A percentile compares a stretch with the other conserved stretches of the same genome.
phyloP scores from a whole-genome alignment of 2,329 filamentous ascomycete genomes.

The Paraconiothyrium brasiliense region DNA sequence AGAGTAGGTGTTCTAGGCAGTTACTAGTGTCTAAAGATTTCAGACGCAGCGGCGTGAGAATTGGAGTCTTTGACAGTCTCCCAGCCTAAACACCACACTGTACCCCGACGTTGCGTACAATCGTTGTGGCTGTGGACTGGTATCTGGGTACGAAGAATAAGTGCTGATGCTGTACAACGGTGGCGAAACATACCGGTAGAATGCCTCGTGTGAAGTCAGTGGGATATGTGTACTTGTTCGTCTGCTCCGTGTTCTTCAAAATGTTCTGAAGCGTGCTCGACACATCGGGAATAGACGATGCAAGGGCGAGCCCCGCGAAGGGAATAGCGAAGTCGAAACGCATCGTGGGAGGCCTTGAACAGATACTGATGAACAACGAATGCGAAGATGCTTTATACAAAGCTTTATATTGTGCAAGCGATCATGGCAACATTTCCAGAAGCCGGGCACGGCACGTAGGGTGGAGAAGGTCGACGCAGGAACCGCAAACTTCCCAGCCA shows the following conservation, averaged over 20 bases:
- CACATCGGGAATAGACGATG: constrained; percentile 50
- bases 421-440: not conserved
- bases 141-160: constrained; percentile 51
- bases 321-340: constrained; percentile 27
- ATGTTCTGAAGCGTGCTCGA: constrained; percentile 64
- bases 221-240: constrained; percentile 65
- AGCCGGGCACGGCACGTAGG: constrained; percentile 6
- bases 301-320: constrained; percentile 27
- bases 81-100: too few species aligned
- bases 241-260: constrained; percentile 62
- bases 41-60: too few species aligned
- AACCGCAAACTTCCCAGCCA: constrained; percentile 18
- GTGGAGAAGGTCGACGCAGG: constrained; percentile 13
- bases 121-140: constrained; percentile 68
- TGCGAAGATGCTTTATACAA: not conserved
- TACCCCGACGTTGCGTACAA: constrained; percentile 35
- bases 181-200: constrained; percentile 58
- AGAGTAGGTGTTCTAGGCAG: too few species aligned
- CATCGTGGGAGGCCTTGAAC: constrained; percentile 22
- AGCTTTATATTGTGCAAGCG: constrained; percentile 8
- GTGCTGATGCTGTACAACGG: constrained; percentile 13
- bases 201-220: constrained; percentile 70
- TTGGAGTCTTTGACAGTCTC: too few species aligned
- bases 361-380: not conserved
- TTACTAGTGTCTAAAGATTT: too few species aligned